phyloP scores from a whole-genome alignment of 352 stramenopile species.

The Globisporangium camurandrum region DNA sequence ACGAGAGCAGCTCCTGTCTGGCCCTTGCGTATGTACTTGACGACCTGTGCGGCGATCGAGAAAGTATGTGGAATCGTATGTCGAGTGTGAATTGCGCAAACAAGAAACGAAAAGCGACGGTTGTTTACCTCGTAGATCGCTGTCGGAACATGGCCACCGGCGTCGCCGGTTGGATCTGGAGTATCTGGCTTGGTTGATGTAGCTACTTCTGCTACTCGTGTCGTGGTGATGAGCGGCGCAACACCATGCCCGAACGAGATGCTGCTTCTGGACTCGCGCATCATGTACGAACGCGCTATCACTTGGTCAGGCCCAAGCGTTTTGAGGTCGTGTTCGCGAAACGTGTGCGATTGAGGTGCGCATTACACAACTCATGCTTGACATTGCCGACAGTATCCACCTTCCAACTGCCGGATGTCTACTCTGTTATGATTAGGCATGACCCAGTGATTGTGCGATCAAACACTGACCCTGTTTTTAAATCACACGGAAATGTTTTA shows the following conservation, averaged over 20 bases:
- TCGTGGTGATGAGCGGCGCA: not conserved
- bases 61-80: not conserved
- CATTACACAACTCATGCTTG: no score
- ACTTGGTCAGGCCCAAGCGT: not conserved
- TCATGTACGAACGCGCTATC: not conserved
- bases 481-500: no score
- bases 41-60: not conserved
- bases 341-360: no score
- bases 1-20: not conserved
- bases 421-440: no score
- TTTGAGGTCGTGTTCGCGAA: no score
- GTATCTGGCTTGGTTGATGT: not conserved
- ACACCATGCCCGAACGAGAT: not conserved
- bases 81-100: not conserved
- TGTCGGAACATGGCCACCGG: not conserved
- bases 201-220: not conserved
- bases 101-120: no score
- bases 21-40: not conserved
- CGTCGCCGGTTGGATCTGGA: not conserved
- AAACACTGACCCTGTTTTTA: no score
- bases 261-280: not conserved
- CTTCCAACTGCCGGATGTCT: no score
- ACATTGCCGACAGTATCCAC: no score
- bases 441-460: no score
- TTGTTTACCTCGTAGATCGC: not conserved